Evolutionary conservation across 805 yeast species (phyloP), one percentile per base, ranked within the genome.

Genomic region (Yarrowia keelungensis): DNA sequence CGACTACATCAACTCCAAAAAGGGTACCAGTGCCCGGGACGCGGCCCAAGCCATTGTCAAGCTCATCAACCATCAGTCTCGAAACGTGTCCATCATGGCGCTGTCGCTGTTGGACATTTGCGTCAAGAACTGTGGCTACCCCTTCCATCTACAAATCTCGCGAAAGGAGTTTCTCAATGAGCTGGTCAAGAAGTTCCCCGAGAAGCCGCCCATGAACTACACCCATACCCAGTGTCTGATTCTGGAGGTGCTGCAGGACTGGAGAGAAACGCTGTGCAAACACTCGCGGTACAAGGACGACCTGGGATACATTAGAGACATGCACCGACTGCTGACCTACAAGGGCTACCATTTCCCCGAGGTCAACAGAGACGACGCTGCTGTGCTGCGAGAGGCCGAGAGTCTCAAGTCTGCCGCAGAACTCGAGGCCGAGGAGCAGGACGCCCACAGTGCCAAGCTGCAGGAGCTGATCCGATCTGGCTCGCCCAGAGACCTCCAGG

Each of bases 91-190:
- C 5, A 87, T 89, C 69, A 87, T 93, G 75, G 97, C 98, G 10
- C 79, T 95, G 72, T 85, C 75, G 45, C 75, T 86, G 64, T 84
- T 95, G 71, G 99, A 95, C 76, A 91, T 91, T 67, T 81, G 95
- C 73, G 99, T 95, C 67, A 95, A 95, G 80, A 95, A 95, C 81
- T 95, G 99, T 81, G 99, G 98, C 5, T 95, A 94, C 78, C 98
- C 99, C 8, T 87, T 95, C 80, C 99, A 95, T 73, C 82, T 95
- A 59, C 99, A 95, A 79, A 91, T 95, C 67, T 90, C 97, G 3
- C 85, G 98, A 70, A 93, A 95, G 79, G 98, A 94, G 77, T 95
- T 95, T 74, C 83, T 95, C 75, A 95, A 95, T 77, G 97, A 92
- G 76, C 84, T 95, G 75, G 99, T 95, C 32, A 90, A 91, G 74